Conservation (phyloP, 352 stramenopile species). For the Globisporangium solare region DNA sequence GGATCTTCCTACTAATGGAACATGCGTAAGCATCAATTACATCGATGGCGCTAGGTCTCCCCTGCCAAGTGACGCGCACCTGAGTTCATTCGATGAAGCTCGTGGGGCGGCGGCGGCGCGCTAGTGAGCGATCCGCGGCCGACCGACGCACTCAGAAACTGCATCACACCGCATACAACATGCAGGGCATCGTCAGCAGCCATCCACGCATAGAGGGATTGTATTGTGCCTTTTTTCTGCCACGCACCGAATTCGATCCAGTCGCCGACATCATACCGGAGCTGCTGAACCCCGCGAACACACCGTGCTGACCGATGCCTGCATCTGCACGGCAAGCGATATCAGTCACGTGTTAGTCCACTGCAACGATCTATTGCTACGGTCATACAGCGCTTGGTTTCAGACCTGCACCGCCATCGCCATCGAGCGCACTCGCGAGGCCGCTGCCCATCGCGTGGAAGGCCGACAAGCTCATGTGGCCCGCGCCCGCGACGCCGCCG, state of each 20-base stretch:
- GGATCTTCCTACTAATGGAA: constrained; percentile 27
- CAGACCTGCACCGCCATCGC: constrained; percentile 10
- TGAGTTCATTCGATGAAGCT: constrained; percentile 65
- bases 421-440: constrained; percentile 23
- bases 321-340: neutral
- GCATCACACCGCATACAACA: neutral
- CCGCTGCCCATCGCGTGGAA: constrained; percentile 50
- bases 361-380: neutral
- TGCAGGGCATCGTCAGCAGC: neutral
- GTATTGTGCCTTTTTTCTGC: no score
- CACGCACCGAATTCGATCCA: constrained; percentile 36
- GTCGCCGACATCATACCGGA: constrained; percentile 30
- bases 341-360: neutral
- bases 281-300: constrained; percentile 44
- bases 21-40: no score
- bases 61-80: constrained; percentile 19
- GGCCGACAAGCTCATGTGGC: constrained; percentile 36
- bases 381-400: no score
- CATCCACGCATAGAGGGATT: no score
- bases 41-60: neutral
- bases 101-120: constrained; percentile 29
- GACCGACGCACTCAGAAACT: constrained; percentile 55
- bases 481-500: constrained; percentile 19
- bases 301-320: constrained; percentile 13
- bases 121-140: constrained; percentile 21